A percentile compares a stretch with the other conserved stretches of the same genome.
Evolutionary conservation across 805 yeast species (phyloP).

Genomic region (Clavispora vitiphila): DNA sequence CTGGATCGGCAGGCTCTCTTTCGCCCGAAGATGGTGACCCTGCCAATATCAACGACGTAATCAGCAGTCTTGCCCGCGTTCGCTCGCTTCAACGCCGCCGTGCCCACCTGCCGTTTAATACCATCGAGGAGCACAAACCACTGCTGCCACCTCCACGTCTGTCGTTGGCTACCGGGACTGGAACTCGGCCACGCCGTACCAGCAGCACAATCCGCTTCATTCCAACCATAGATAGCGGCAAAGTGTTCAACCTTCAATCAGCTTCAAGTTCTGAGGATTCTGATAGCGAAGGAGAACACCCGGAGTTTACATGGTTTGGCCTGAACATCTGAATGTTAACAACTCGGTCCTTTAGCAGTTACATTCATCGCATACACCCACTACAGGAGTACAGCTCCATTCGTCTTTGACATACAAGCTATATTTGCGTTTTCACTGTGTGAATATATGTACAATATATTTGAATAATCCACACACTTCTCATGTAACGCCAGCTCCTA

Average conservation of each 20-base stretch:
- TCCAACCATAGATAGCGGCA: background rate
- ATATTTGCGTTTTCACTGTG: too few species aligned
- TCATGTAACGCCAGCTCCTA: too few species aligned
- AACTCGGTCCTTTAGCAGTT: background rate
- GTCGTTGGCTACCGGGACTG: background rate
- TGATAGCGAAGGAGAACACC: background rate
- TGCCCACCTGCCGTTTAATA: conserved; percentile 6
- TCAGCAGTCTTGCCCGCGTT: conserved; percentile 12
- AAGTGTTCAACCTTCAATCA: background rate
- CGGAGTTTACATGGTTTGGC: background rate
- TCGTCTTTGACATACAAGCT: background rate
- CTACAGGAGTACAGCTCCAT: background rate
- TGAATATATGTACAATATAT: too few species aligned
- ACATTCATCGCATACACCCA: background rate
- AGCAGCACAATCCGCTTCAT: background rate
- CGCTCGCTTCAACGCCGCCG: conserved; percentile 16
- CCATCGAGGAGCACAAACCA: background rate
- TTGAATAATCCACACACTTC: too few species aligned
- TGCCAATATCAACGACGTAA: conserved; percentile 15
- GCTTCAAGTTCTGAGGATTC: background rate
- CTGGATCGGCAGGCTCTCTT: conserved; percentile 5
- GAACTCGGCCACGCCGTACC: background rate
- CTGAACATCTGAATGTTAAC: background rate
- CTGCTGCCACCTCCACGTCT: conserved; percentile 12
- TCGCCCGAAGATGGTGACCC: conserved; percentile 12